Conservation (phyloP, 1,284 basidiomycete genomes). For the Mycena sp. region DNA sequence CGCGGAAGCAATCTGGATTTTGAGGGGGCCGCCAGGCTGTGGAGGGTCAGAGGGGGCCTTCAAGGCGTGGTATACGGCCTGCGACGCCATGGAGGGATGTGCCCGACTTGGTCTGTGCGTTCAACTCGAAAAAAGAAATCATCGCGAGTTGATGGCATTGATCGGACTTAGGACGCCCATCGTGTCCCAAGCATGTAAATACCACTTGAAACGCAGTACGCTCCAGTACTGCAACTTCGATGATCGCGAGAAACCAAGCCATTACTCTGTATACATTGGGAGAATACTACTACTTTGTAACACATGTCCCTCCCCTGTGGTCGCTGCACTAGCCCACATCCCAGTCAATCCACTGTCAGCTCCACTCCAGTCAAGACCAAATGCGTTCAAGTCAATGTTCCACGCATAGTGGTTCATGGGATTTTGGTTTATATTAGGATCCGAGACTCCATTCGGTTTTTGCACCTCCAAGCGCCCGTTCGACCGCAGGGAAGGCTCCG, state of each 20-base stretch:
- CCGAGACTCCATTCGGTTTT: conserved; percentile 9
- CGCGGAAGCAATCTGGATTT: conserved; percentile 71
- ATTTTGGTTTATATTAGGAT: conserved; percentile 1
- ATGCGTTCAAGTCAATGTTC: conserved; percentile 34
- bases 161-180: no score
- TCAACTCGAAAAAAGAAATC: background rate
- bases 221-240: no score
- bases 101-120: no score
- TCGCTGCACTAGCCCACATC: conserved; percentile 18
- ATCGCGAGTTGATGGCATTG: no score
- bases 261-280: conserved; percentile 28
- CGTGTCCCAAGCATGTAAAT: no score
- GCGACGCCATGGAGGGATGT: conserved; percentile 61
- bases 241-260: no score
- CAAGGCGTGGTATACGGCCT: conserved; percentile 79
- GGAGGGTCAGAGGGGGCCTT: conserved; percentile 80
- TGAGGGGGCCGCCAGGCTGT: conserved; percentile 56
- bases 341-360: conserved; percentile 27
- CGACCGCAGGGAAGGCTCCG: conserved; percentile 3
- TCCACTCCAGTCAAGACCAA: conserved; percentile 34
- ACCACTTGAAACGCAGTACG: no score
- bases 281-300: no score
- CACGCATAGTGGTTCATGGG: conserved; percentile 24
- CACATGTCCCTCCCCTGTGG: conserved; percentile 16
- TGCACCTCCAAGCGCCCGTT: conserved; percentile 2